phyloP scores from a whole-genome alignment of 441 rosid species.

The Croton laevigatus region DNA sequence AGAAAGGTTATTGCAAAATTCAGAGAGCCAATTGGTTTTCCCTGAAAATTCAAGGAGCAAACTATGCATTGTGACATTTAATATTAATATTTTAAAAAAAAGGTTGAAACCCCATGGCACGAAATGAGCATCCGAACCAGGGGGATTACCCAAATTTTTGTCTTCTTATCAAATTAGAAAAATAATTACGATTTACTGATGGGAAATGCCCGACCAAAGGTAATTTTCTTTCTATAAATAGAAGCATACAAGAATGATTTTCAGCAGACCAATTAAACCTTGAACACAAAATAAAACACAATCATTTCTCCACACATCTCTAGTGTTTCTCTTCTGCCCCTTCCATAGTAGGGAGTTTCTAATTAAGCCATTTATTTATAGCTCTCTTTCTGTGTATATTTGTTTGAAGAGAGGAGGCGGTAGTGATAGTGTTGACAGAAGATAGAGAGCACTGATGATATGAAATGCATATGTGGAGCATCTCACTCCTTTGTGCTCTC shows the following conservation, averaged over 20 bases:
- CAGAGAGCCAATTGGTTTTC: too few relatives aligned
- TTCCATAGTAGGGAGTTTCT: neutral
- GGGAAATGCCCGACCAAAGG: too few relatives aligned
- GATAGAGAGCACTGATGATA: slow-evolving; percentile 92
- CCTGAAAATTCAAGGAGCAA: too few relatives aligned
- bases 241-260: slow-evolving; percentile 6
- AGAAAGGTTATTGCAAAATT: too few relatives aligned
- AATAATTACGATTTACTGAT: too few relatives aligned
- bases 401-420: slow-evolving; percentile 20
- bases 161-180: too few relatives aligned
- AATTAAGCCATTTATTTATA: neutral
- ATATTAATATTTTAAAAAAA: too few relatives aligned
- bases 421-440: slow-evolving; percentile 73
- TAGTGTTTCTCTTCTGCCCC: neutral
- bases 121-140: too few relatives aligned
- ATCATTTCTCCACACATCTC: neutral
- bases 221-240: slow-evolving; percentile 27
- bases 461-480: slow-evolving; percentile 54
- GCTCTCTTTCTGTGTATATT: neutral
- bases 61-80: too few relatives aligned
- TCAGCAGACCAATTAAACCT: neutral
- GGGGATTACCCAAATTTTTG: too few relatives aligned
- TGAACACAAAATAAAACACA: neutral
- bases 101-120: too few relatives aligned
- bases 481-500: slow-evolving; percentile 82